Evolutionary conservation across 2,329 filamentous ascomycete species (phyloP), one percentile per base, ranked within the genome.

Genomic region (Annulohypoxylon truncatum): DNA sequence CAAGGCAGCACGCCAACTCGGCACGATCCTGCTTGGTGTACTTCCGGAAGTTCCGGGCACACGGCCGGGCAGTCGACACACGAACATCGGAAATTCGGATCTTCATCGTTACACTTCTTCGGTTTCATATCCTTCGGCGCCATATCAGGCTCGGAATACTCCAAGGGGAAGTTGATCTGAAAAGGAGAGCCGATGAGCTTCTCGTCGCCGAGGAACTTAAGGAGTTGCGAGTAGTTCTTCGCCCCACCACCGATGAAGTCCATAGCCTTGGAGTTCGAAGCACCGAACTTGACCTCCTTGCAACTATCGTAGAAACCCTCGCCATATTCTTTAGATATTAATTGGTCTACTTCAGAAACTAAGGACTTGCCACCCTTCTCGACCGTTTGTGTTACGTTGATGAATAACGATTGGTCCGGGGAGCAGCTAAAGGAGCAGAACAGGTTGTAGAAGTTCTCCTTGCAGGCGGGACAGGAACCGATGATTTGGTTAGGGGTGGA

Each of bases 361-460:
- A 79, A 79, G 1, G 76, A 77, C 71, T 88, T 88, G 35, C 81
- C 84, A 46, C 79, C 82, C 76, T 88, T 92, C 20, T 85, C 79
- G 68, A 87, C 86, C 0, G 90, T 91, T 56, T 89, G 81, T 9
- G 96, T 98, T 44, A 99, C 89, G 75, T 99, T 99, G 77, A 99
- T 84, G 76, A 99, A 99, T 0, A 97, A 83, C 0, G 94, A 97
- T 78, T 99, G 96, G 75, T 99, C 92, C 4, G 96, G 95, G 3
- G 96, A 99, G 82, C 96, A 99, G 2, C 94, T 98, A 76, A 99
- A 98, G 3, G 94, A 96, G 82, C 96, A 99, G 79, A 99, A 99
- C 46, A 96, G 85, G 82, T 99, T 97, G 84, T 93, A 98, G 83
- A 99, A 99, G 83, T 99, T 99, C 74, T 94, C 91, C 80, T 96